Percentiles rank a stretch among this genome's conserved stretches.
Evolutionary conservation across 2,329 filamentous ascomycete species (phyloP).

Genomic region (Colletotrichum phormii): DNA sequence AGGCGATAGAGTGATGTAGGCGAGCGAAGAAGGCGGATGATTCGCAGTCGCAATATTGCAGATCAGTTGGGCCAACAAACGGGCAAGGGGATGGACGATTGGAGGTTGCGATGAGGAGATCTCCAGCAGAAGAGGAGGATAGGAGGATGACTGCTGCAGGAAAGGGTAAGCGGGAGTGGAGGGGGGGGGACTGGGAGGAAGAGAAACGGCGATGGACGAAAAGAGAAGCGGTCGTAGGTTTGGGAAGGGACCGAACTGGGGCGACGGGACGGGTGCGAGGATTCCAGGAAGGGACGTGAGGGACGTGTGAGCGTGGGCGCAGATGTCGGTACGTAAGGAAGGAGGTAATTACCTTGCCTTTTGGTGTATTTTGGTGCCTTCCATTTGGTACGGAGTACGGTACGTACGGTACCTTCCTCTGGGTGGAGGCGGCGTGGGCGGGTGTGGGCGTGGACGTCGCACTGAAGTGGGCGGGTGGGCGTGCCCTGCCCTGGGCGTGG

Average conservation of each 20-base stretch:
- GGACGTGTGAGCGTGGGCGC: slow-evolving; percentile 17
- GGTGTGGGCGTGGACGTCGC: not conserved
- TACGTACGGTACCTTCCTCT: not conserved
- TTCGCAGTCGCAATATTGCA: slow-evolving; percentile 1
- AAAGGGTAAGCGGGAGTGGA: not conserved
- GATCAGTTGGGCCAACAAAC: not conserved
- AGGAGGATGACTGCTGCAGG: not conserved
- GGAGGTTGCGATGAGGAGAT: not conserved
- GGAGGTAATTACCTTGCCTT: not conserved
- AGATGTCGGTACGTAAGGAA: not conserved
- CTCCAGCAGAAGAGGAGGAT: not conserved
- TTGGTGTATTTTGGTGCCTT: too few species aligned
- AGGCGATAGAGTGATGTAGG: slow-evolving; percentile 3
- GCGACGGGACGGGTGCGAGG: slow-evolving; percentile 23
- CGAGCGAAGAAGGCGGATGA: not conserved
- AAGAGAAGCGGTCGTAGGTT: slow-evolving; percentile 31
- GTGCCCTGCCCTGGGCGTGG: not conserved
- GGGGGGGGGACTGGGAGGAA: not conserved
- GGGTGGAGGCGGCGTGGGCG: not conserved
- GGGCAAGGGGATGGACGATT: not conserved
- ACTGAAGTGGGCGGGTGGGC: not conserved
- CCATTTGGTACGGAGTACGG: too few species aligned
- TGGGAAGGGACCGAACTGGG: slow-evolving; percentile 8
- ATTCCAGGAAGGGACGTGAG: slow-evolving; percentile 12
- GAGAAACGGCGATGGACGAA: slow-evolving; percentile 7